These are phyloP conservation scores for Juncus effusus DNA, from an alignment of 176 grass and related monocot genomes.

Conservation along the genomic window DNA sequence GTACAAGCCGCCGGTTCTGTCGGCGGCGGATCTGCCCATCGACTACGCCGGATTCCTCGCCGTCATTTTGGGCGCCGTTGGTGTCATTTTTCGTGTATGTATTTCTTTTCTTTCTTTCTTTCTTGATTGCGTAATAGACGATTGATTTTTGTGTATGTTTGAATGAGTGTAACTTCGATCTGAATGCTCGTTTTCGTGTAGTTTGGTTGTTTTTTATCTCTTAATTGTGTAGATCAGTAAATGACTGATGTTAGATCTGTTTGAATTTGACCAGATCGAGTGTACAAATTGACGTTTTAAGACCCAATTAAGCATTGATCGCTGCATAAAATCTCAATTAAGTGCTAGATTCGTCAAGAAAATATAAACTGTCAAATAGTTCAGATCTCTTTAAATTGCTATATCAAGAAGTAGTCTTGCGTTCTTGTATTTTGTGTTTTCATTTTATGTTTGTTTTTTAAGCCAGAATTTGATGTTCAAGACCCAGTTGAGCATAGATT, in stretches of 20 bases:
- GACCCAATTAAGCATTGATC: too few relatives aligned
- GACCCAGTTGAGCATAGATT: too few relatives aligned
- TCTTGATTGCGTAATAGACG: neutral
- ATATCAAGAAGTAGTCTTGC: too few relatives aligned
- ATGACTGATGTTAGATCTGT: neutral
- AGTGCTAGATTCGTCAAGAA: too few relatives aligned
- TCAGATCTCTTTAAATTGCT: too few relatives aligned
- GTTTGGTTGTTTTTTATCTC: neutral
- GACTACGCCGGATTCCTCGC: constrained; percentile 94
- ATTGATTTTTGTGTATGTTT: neutral
- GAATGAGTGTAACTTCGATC: neutral
- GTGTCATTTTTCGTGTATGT: constrained; percentile 89
- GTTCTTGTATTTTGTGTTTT: too few relatives aligned
- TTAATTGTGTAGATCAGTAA: constrained; percentile 20
- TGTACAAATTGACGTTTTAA: too few relatives aligned
- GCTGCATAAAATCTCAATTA: too few relatives aligned
- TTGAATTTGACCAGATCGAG: neutral
- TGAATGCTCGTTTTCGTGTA: neutral
- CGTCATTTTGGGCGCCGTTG: constrained; percentile 70
- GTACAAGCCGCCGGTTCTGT: constrained; percentile 64
- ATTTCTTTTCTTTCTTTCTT: neutral
- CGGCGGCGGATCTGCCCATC: constrained; percentile 74
- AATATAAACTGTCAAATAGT: too few relatives aligned
- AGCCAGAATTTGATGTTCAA: too few relatives aligned
- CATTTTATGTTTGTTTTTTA: too few relatives aligned